Percentiles rank a stretch among this genome's conserved stretches.
Conservation (phyloP, 1,284 basidiomycete genomes). For the Boletus albobrunnescens region DNA sequence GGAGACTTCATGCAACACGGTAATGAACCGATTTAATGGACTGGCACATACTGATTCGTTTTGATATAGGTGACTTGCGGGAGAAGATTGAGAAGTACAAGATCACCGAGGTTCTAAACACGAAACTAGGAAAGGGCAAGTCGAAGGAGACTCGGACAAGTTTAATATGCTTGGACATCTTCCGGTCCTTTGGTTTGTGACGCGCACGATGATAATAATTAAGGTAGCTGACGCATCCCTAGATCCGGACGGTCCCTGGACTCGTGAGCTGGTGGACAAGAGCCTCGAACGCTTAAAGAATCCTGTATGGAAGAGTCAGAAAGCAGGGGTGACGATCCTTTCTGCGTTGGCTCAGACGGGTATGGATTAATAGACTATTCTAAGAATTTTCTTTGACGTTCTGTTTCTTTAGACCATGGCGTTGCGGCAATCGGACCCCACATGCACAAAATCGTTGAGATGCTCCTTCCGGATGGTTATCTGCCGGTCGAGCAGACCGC, state of each 20-base stretch:
- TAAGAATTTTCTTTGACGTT: background rate
- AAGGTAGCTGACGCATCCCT: background rate
- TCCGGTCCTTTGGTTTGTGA: slow-evolving; percentile 17
- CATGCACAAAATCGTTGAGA: slow-evolving; percentile 17
- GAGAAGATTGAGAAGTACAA: slow-evolving; percentile 9
- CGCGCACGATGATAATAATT: background rate
- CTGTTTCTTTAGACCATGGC: slow-evolving; percentile 15
- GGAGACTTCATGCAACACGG: slow-evolving; percentile 20
- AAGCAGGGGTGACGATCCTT: too few species aligned
- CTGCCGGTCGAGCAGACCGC: too few species aligned
- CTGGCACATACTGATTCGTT: slow-evolving; percentile 1
- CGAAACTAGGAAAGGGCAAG: slow-evolving; percentile 15
- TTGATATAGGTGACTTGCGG: slow-evolving; percentile 16
- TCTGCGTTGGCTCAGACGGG: too few species aligned
- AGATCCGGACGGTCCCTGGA: slow-evolving; percentile 11
- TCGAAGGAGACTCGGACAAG: slow-evolving; percentile 19
- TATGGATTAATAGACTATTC: background rate
- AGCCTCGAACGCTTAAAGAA: slow-evolving; percentile 10
- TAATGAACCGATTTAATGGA: background rate
- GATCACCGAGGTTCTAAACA: slow-evolving; percentile 17
- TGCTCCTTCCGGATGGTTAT: slow-evolving; percentile 21
- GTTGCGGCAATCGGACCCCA: slow-evolving; percentile 3
- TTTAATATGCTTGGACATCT: slow-evolving; percentile 25
- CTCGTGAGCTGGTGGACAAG: slow-evolving; percentile 9
- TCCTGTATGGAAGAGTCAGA: slow-evolving; percentile 17